These are phyloP conservation scores for Pythium sp. DNA, from an alignment of 352 stramenopile genomes.

Conservation along the genomic window DNA sequence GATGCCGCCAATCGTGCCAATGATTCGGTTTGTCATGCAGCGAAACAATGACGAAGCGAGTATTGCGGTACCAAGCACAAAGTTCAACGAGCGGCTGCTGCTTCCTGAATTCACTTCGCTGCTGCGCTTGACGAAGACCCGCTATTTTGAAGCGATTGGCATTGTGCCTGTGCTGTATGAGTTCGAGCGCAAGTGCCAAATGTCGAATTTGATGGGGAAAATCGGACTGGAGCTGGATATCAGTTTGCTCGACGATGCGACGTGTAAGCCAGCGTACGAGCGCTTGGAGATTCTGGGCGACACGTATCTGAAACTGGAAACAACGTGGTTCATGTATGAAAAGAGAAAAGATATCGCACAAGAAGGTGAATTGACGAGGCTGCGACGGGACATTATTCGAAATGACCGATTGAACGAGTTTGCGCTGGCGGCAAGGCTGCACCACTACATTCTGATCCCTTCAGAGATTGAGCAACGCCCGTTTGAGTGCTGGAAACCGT, in stretches of 20 bases:
- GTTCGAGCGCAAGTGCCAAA: slow-evolving; percentile 87
- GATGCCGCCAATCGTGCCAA: slow-evolving; percentile 68
- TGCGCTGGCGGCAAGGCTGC: slow-evolving; percentile 46
- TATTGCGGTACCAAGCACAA: slow-evolving; percentile 49
- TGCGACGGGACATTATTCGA: slow-evolving; percentile 83
- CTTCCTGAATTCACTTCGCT: slow-evolving; percentile 70
- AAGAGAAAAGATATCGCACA: slow-evolving; percentile 63
- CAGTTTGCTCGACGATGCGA: slow-evolving; percentile 71
- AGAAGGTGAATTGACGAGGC: slow-evolving; percentile 68
- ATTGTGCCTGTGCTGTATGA: slow-evolving; percentile 84
- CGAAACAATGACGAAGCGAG: slow-evolving; percentile 61
- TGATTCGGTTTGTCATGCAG: slow-evolving; percentile 84
- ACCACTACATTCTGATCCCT: slow-evolving; percentile 82
- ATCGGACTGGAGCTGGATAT: slow-evolving; percentile 79
- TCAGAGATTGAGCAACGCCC: slow-evolving; percentile 78
- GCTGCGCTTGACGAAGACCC: slow-evolving; percentile 59
- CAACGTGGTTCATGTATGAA: slow-evolving; percentile 83
- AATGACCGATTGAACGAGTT: slow-evolving; percentile 83
- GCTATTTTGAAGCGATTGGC: slow-evolving; percentile 79
- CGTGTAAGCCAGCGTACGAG: slow-evolving; percentile 83
- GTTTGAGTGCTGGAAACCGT: slow-evolving; percentile 84
- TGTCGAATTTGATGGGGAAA: slow-evolving; percentile 80
- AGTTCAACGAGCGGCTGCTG: slow-evolving; percentile 79
- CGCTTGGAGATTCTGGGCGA: slow-evolving; percentile 81
- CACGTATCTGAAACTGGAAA: slow-evolving; percentile 85